Evolutionary conservation across 2,329 filamentous ascomycete genomes (phyloP).

Genomic region (Geoglossum cookeanum): DNA sequence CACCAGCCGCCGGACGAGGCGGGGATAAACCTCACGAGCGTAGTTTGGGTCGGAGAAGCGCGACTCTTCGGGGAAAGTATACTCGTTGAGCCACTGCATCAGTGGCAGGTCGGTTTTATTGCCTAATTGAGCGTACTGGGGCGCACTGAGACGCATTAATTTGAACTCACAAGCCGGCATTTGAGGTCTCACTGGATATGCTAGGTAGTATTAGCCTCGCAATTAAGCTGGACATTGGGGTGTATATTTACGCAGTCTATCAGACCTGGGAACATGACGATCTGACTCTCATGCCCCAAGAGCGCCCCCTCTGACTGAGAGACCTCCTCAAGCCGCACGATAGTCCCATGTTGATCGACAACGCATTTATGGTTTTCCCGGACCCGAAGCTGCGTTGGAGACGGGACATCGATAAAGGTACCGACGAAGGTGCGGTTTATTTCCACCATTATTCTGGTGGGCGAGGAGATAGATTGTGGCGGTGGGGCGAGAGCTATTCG

Average conservation of each 20-base stretch:
- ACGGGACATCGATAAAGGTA: neutral
- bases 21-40: conserved; percentile 31
- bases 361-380: neutral
- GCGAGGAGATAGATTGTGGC: too few relatives aligned
- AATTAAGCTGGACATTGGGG: neutral
- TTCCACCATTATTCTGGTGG: too few relatives aligned
- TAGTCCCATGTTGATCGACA: neutral
- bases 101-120: conserved; percentile 21
- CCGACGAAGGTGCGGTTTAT: neutral
- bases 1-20: conserved; percentile 37
- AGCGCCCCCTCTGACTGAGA: neutral
- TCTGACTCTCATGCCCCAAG: neutral
- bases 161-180: neutral
- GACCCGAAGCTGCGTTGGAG: neutral
- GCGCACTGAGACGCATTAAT: conserved; percentile 35
- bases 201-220: neutral
- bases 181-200: neutral
- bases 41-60: conserved; percentile 36
- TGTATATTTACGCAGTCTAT: neutral
- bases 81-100: conserved; percentile 42
- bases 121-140: conserved; percentile 31
- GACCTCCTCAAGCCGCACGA: neutral
- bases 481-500: too few relatives aligned
- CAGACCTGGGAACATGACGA: neutral
- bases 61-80: conserved; percentile 46